These are phyloP conservation scores for Phycomyces blakesleeanus DNA, from an alignment of 192 early-diverging fungal genomes.

Conservation along the genomic window DNA sequence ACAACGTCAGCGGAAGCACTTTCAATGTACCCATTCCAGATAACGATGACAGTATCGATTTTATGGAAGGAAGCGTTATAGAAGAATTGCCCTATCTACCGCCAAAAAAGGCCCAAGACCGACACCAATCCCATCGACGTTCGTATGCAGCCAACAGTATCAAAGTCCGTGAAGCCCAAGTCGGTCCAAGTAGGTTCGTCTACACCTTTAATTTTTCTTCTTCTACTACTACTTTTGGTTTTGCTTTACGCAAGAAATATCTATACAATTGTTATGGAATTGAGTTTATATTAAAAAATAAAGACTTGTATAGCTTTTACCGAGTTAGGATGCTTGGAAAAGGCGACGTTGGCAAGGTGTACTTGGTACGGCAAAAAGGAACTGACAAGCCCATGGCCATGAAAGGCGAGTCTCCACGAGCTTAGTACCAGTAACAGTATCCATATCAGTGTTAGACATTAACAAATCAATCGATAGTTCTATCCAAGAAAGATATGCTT, in stretches of 20 bases:
- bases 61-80: conserved; percentile 2
- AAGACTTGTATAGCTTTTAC: conserved; percentile 56
- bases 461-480: conserved; percentile 28
- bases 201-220: neutral
- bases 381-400: conserved; percentile 84
- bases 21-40: neutral
- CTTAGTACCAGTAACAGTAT: no score
- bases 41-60: conserved; percentile 7
- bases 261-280: neutral
- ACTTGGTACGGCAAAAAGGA: conserved; percentile 84
- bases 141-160: conserved; percentile 82
- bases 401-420: conserved; percentile 62
- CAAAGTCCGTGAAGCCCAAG: conserved; percentile 74
- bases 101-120: neutral
- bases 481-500: conserved; percentile 94
- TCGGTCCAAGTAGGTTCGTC: conserved; percentile 65
- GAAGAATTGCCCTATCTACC: conserved; percentile 4
- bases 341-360: conserved; percentile 96
- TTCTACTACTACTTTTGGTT: neutral
- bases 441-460: no score
- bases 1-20: neutral
- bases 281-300: no score
- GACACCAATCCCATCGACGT: conserved; percentile 40
- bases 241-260: no score
- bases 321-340: conserved; percentile 91